phyloP scores from a whole-genome alignment of 1,284 basidiomycete species.

The Ceratobasidium sp. region DNA sequence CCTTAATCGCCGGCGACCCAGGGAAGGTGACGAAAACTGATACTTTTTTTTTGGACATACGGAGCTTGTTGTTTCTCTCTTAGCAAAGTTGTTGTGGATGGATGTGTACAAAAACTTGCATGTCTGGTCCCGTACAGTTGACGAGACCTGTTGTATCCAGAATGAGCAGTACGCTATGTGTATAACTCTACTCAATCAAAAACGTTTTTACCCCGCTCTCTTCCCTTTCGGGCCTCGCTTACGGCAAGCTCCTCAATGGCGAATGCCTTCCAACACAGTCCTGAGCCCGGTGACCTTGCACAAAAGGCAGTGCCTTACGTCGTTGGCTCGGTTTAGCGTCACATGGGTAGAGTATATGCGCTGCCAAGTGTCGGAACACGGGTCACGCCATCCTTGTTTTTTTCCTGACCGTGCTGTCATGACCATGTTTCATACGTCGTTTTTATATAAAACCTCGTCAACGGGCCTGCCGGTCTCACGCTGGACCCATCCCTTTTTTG shows the following conservation, averaged over 20 bases:
- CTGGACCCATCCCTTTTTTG: conserved; percentile 4
- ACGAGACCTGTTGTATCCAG: conserved; percentile 3
- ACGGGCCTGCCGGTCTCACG: neutral
- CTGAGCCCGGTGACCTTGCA: conserved; percentile 13
- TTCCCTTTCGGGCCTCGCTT: conserved; percentile 17
- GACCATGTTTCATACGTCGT: conserved; percentile 9
- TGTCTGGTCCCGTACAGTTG: neutral
- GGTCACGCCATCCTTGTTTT: conserved; percentile 36
- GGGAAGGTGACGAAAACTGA: conserved; percentile 17
- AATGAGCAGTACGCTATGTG: conserved; percentile 6
- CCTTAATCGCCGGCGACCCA: conserved; percentile 30
- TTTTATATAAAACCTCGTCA: conserved; percentile 28
- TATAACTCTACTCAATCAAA: neutral
- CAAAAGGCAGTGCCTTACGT: conserved; percentile 19
- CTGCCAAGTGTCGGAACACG: conserved; percentile 39
- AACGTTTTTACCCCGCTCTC: conserved; percentile 20
- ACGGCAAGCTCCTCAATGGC: conserved; percentile 8
- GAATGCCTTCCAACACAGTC: neutral
- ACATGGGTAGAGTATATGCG: conserved; percentile 16
- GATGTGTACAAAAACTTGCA: conserved; percentile 1
- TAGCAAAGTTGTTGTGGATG: neutral
- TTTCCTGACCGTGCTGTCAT: neutral
- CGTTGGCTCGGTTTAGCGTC: conserved; percentile 3
- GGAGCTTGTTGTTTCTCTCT: neutral
- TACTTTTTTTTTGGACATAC: neutral